phyloP scores from a whole-genome alignment of 805 yeast species.

The Phaffomyces opuntiae region DNA sequence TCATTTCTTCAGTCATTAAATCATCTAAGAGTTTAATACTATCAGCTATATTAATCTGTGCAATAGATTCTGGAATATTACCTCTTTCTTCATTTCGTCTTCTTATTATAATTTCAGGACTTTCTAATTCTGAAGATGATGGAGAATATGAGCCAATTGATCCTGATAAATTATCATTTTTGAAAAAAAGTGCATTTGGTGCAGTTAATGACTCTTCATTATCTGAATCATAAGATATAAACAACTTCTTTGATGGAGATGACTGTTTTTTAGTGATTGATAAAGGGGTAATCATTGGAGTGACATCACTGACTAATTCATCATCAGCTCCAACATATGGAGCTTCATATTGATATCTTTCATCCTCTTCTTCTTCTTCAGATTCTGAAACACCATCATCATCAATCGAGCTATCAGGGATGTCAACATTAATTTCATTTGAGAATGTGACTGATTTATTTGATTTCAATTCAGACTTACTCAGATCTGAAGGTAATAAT shows the following conservation, averaged over 20 bases:
- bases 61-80: slow-evolving; percentile 33
- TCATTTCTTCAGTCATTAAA: slow-evolving; percentile 21
- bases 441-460: slow-evolving; percentile 21
- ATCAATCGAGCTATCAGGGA: slow-evolving; percentile 14
- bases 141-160: slow-evolving; percentile 43
- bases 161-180: slow-evolving; percentile 26
- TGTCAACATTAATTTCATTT: slow-evolving; percentile 11
- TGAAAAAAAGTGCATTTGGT: slow-evolving; percentile 23
- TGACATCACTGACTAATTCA: slow-evolving; percentile 16
- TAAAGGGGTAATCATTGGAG: slow-evolving; percentile 19
- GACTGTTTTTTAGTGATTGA: slow-evolving; percentile 12
- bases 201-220: slow-evolving; percentile 20
- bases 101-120: slow-evolving; percentile 26
- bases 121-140: slow-evolving; percentile 37
- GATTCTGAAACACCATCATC: slow-evolving; percentile 15
- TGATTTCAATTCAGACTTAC: slow-evolving; percentile 2
- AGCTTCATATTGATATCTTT: slow-evolving; percentile 5
- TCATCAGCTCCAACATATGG: slow-evolving; percentile 13
- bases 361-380: slow-evolving; percentile 1
- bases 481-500: slow-evolving; percentile 9
- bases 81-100: slow-evolving; percentile 13
- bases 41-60: slow-evolving; percentile 33
- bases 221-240: slow-evolving; percentile 13
- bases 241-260: no score
- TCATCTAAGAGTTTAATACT: slow-evolving; percentile 30